These are phyloP conservation scores for Clavispora phyllophila DNA, from an alignment of 805 yeast genomes.

Conservation along the genomic window DNA sequence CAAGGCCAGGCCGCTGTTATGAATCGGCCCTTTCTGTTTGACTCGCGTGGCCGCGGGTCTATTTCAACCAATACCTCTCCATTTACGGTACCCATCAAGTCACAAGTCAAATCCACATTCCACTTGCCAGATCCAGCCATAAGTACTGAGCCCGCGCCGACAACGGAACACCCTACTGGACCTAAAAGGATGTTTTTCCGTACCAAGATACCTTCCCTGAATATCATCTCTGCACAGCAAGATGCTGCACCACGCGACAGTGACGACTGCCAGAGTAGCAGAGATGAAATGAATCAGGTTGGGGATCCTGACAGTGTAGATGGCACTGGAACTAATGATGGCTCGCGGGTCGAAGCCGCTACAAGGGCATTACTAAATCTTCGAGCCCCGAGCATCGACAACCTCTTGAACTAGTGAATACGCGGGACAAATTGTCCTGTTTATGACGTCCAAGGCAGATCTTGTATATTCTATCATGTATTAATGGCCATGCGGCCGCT, in stretches of 20 bases:
- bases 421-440: no score
- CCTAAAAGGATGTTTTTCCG: constrained; percentile 31
- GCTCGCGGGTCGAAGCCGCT: constrained; percentile 23
- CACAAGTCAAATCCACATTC: constrained; percentile 19
- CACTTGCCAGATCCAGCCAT: constrained; percentile 38
- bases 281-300: constrained; percentile 1
- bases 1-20: background rate
- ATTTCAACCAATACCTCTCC: constrained; percentile 24
- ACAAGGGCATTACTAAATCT: constrained; percentile 34
- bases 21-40: constrained; percentile 5
- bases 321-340: constrained; percentile 14
- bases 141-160: background rate
- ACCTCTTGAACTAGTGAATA: constrained; percentile 32
- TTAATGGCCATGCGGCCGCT: constrained; percentile 10
- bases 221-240: constrained; percentile 12
- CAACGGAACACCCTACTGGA: constrained; percentile 9
- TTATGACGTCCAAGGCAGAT: background rate
- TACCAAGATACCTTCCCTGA: constrained; percentile 22
- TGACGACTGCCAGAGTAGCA: background rate
- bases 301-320: constrained; percentile 15
- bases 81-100: constrained; percentile 23
- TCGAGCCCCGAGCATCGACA: constrained; percentile 38
- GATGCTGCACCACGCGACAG: background rate
- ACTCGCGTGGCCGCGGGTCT: constrained; percentile 9
- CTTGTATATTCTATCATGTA: background rate